Percentiles rank a stretch among this genome's conserved stretches.
phyloP scores from a whole-genome alignment of 192 early-diverging fungal species.

The Entophlyctis luteolus region DNA sequence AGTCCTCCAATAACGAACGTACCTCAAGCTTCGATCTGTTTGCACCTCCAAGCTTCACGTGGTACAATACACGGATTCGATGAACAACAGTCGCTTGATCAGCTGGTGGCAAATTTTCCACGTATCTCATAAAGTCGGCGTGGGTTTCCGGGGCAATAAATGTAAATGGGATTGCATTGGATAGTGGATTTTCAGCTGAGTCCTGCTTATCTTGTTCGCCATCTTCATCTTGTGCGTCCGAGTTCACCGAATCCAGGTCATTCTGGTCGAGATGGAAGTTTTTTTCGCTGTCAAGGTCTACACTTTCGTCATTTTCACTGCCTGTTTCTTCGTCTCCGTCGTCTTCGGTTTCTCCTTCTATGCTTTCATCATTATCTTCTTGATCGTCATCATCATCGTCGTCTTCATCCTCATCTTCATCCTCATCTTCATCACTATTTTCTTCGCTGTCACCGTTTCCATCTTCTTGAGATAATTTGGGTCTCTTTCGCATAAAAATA shows the following conservation, averaged over 20 bases:
- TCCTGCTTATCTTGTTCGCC: slow-evolving; percentile 31
- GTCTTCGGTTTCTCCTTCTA: slow-evolving; percentile 55
- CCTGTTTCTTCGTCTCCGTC: slow-evolving; percentile 53
- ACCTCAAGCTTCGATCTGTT: slow-evolving; percentile 74
- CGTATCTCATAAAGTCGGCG: slow-evolving; percentile 62
- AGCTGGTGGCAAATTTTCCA: slow-evolving; percentile 57
- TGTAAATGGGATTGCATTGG: slow-evolving; percentile 69
- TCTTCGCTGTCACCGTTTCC: slow-evolving; percentile 42
- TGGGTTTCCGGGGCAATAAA: slow-evolving; percentile 77
- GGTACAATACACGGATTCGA: slow-evolving; percentile 78
- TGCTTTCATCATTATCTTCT: slow-evolving; percentile 33
- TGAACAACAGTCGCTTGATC: slow-evolving; percentile 73
- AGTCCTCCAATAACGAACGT: slow-evolving; percentile 21
- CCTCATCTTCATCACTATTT: slow-evolving; percentile 29
- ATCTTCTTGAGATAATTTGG: slow-evolving; percentile 36
- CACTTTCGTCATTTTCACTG: slow-evolving; percentile 27
- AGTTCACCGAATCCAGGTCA: slow-evolving; percentile 33
- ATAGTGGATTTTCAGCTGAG: slow-evolving; percentile 31
- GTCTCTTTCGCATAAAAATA: slow-evolving; percentile 41
- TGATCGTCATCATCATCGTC: slow-evolving; percentile 50
- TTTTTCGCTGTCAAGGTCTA: too few relatives aligned
- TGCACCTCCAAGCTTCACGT: slow-evolving; percentile 73
- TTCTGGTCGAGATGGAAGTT: too few relatives aligned
- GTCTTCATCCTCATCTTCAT: slow-evolving; percentile 56
- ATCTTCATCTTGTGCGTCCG: slow-evolving; percentile 35